Conservation (phyloP, 345 rosid species). For the Eucalyptus paniculata region DNA sequence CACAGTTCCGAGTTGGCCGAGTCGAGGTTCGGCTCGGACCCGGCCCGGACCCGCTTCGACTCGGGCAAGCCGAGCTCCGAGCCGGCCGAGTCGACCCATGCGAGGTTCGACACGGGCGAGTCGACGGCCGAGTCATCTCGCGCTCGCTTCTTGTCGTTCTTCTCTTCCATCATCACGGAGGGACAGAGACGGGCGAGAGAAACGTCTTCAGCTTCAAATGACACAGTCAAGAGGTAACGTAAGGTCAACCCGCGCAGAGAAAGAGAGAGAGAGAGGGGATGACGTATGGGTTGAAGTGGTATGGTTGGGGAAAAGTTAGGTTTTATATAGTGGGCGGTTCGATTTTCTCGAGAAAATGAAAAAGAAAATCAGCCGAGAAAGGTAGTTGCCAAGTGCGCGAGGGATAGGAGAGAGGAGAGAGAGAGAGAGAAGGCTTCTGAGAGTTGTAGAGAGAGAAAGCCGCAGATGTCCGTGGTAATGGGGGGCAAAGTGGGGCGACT, state of each 20-base stretch:
- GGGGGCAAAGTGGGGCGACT: neutral
- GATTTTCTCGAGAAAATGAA: neutral
- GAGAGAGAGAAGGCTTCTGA: neutral
- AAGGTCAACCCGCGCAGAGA: neutral
- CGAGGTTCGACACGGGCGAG: neutral
- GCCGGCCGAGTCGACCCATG: neutral
- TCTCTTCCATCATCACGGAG: neutral
- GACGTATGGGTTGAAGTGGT: neutral
- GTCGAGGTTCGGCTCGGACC: neutral
- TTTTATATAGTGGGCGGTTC: neutral
- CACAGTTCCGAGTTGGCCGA: neutral
- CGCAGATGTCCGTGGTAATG: neutral
- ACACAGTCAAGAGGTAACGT: neutral
- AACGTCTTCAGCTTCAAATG: neutral
- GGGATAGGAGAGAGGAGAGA: neutral
- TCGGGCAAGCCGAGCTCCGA: neutral
- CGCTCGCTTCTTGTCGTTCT: neutral
- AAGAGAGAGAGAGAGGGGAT: neutral
- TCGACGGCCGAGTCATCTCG: neutral
- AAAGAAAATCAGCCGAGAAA: neutral
- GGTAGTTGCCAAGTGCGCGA: neutral
- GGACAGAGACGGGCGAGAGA: neutral
- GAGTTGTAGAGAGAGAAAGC: neutral
- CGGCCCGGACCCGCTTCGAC: constrained; percentile 12
- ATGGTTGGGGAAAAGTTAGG: neutral